These are phyloP conservation scores for Boletus rufocinnamomeus DNA, from an alignment of 768 basidiomycete species.

Conservation along the genomic window DNA sequence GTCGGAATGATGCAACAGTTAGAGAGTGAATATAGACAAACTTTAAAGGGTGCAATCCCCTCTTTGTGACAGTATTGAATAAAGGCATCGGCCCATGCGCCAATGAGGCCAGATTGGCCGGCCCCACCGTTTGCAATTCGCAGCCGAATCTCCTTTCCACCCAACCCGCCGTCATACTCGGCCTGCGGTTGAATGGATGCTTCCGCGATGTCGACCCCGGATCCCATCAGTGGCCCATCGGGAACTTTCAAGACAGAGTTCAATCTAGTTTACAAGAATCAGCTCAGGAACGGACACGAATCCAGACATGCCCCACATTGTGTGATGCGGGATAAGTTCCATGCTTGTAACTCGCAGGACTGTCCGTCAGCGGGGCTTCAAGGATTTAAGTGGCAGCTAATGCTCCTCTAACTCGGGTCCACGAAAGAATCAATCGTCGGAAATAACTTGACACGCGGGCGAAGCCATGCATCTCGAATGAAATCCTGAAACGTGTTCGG, in stretches of 20 bases:
- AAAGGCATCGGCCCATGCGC: slow-evolving; percentile 49
- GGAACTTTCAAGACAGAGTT: not conserved
- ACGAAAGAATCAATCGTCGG: not conserved
- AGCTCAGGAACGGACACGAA: not conserved
- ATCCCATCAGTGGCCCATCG: slow-evolving; percentile 6
- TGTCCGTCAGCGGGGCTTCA: not conserved
- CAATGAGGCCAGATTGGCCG: slow-evolving; percentile 53
- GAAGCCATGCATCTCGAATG: not conserved
- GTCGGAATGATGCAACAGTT: not conserved
- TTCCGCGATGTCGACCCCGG: not conserved
- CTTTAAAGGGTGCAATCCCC: slow-evolving; percentile 32
- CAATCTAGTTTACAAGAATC: slow-evolving; percentile 3
- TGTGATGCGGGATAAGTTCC: slow-evolving; percentile 1
- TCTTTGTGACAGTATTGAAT: slow-evolving; percentile 32
- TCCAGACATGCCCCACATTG: slow-evolving; percentile 3
- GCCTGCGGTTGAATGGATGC: slow-evolving; percentile 20
- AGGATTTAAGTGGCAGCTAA: not conserved
- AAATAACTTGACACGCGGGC: not conserved
- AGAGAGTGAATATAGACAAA: slow-evolving; percentile 33
- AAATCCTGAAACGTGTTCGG: slow-evolving; percentile 2
- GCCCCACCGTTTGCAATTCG: slow-evolving; percentile 53
- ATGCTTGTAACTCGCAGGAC: not conserved
- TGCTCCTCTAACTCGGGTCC: not conserved
- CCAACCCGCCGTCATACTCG: slow-evolving; percentile 45
- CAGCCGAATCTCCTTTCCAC: slow-evolving; percentile 37